phyloP scores from a whole-genome alignment of 2,329 filamentous ascomycete species.

The Cercospora sp. region DNA sequence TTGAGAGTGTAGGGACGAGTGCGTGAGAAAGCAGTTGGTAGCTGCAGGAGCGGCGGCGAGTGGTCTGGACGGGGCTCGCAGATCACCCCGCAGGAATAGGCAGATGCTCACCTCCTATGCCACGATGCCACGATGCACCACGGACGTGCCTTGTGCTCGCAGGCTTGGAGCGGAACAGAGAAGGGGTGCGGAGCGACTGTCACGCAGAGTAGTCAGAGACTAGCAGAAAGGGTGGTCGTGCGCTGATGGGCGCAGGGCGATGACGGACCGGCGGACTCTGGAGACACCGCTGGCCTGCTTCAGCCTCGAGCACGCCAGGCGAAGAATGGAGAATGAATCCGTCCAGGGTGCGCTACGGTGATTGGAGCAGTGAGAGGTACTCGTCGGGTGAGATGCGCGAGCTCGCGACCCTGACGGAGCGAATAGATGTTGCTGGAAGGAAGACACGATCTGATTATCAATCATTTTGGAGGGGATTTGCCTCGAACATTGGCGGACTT shows the following conservation, averaged over 20 bases:
- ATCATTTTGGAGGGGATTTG: no score
- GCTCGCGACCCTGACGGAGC: neutral
- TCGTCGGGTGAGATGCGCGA: neutral
- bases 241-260: neutral
- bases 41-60: slow-evolving; percentile 1
- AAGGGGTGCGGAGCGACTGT: neutral
- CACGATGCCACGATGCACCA: neutral
- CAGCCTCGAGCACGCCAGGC: neutral
- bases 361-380: neutral
- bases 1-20: neutral
- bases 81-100: neutral
- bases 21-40: neutral
- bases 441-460: no score
- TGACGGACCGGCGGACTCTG: neutral
- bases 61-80: neutral
- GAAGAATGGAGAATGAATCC: neutral
- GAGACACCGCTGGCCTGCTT: neutral
- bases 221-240: neutral
- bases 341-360: neutral
- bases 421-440: no score
- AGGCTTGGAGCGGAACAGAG: neutral
- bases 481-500: no score
- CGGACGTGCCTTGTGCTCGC: neutral
- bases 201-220: neutral
- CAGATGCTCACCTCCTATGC: neutral